Base-by-base conservation (phyloP, 148 eudicot species). In the Rhododendron ovatum region DNA sequence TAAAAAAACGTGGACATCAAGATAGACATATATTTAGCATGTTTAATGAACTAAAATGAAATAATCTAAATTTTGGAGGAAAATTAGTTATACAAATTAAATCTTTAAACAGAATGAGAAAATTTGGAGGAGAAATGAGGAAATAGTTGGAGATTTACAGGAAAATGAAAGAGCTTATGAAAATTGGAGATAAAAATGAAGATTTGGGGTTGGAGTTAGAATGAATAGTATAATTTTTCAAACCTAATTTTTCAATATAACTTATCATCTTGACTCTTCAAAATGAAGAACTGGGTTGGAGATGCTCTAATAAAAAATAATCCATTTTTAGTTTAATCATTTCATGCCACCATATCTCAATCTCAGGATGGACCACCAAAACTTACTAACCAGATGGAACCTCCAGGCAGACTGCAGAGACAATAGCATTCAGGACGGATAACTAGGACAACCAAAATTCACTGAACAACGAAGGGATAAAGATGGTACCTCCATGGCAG, bases 371-470 rank as follows among this genome's bases (percentile, higher is more conserved):
- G 53, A 73, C 47, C 61, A 69, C 24, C 28, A 73, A 13, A 51
- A 81, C 24, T 65, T 22, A 24, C 11, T 30, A 77, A 22, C 28
- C 55, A 63, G 59, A 75, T n/a, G 12, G 7, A 92, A 95, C 98
- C 98, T 93, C 96, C 99, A 87, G 94, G 99, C 94, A 51, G 95
- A 95, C 86, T 95, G 99, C 94, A 51, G 95, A 95, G 87, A 97
- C 91, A 86, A 93, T 92, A 82, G 88, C 91, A 85, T 90, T 71
- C 91, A 61, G 92, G 92, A 87, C 93, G 93, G 84, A 93, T 91
- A 67, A 85, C 83, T 95, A 45, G 94, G 95, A 91, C 95, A 95
- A 93, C 94, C 98, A 26, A 43, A 20, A 20, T 67, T 14, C 28
- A 43, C 2, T 22, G 51, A 15, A 30, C 55, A 53, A 50, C 12